Percentiles rank a stretch among this genome's conserved stretches.
Evolutionary conservation across 306 rosid genomes (phyloP).

Genomic region (Medicago arabica): DNA sequence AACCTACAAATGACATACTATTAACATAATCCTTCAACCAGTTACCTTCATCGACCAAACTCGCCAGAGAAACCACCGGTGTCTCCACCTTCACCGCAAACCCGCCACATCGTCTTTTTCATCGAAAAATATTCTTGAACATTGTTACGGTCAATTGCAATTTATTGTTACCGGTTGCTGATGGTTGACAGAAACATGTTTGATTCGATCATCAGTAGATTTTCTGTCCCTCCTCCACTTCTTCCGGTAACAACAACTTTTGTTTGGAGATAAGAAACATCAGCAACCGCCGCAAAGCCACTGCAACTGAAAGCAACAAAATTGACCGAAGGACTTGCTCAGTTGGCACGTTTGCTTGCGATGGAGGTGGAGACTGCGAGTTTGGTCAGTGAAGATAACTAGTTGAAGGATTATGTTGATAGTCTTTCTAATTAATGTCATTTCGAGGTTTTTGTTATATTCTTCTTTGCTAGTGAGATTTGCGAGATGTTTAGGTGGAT

Average conservation of each 20-base stretch:
- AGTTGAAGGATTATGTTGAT: conserved; percentile 82
- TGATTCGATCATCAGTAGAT: conserved; percentile 68
- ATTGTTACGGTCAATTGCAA: no score
- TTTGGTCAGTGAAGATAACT: conserved; percentile 61
- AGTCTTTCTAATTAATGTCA: conserved; percentile 62
- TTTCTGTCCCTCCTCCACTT: conserved; percentile 6
- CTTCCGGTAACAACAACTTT: conserved; percentile 49
- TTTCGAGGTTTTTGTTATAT: conserved; percentile 80
- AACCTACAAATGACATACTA: conserved; percentile 65
- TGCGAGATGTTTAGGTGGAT: conserved; percentile 83
- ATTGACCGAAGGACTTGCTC: conserved; percentile 62
- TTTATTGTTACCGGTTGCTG: no score
- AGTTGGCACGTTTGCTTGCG: conserved; percentile 64
- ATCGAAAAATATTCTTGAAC: no score
- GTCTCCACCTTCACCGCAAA: no score
- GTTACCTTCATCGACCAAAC: no score
- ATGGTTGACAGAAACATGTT: no score
- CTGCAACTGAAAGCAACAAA: not conserved
- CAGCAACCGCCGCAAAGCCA: conserved; percentile 47
- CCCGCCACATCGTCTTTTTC: no score
- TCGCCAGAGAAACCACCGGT: no score
- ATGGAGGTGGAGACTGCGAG: conserved; percentile 6
- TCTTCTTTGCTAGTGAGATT: conserved; percentile 76
- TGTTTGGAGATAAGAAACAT: conserved; percentile 69
- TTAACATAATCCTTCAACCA: conserved; percentile 85